Conservation (phyloP, 1,284 basidiomycete species). For the Entoloma clypeatum region DNA sequence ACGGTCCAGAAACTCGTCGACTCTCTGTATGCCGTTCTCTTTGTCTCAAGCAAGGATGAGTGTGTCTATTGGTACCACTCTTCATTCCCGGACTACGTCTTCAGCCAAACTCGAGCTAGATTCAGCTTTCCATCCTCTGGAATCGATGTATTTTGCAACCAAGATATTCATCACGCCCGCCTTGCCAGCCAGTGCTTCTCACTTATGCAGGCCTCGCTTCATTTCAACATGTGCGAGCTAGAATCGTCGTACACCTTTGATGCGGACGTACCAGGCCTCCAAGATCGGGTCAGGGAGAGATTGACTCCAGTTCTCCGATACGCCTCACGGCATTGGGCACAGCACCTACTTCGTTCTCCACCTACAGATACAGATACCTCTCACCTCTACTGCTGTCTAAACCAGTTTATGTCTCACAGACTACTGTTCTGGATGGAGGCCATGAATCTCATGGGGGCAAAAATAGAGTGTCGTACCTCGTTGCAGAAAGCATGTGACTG, state of each 20-base stretch:
- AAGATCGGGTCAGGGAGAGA: neutral
- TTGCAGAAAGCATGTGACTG: constrained; percentile 4
- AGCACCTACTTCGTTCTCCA: neutral
- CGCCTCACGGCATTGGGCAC: too few relatives aligned
- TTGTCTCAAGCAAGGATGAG: too few relatives aligned
- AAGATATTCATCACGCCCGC: constrained; percentile 2
- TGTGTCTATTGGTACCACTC: too few relatives aligned
- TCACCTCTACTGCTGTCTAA: neutral
- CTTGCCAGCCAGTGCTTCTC: constrained; percentile 7
- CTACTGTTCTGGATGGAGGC: constrained; percentile 6
- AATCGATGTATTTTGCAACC: constrained; percentile 8
- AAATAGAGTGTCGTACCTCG: constrained; percentile 2
- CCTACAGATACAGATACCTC: neutral
- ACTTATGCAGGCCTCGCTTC: constrained; percentile 3
- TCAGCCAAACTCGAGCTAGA: constrained; percentile 4
- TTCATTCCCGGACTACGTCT: constrained; percentile 9
- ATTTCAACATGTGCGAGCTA: constrained; percentile 11
- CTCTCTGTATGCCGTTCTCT: constrained; percentile 4
- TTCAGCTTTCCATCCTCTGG: constrained; percentile 2
- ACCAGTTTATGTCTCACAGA: constrained; percentile 4
- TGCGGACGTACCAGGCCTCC: too few relatives aligned
- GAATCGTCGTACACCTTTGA: constrained; percentile 1
- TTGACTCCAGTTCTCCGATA: neutral
- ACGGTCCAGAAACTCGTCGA: constrained; percentile 8
- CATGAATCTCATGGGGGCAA: constrained; percentile 1